These are phyloP conservation scores for Alternaria metachromatica DNA, from an alignment of 2,329 filamentous ascomycete genomes.

Conservation along the genomic window DNA sequence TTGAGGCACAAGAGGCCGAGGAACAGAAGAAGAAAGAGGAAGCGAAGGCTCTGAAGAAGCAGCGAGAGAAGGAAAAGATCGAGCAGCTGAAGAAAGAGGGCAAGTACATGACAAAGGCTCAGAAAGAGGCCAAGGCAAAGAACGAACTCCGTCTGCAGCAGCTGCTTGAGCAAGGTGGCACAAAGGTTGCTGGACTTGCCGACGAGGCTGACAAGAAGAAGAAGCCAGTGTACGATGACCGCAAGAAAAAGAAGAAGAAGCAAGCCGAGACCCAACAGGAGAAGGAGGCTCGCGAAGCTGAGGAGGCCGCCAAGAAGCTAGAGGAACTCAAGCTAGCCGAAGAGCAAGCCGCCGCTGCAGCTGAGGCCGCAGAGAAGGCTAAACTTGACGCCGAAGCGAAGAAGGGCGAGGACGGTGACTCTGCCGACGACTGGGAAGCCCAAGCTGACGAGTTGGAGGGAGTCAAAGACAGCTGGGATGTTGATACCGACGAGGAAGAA, in stretches of 20 bases:
- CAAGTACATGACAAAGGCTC: slow-evolving; percentile 84
- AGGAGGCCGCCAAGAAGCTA: slow-evolving; percentile 63
- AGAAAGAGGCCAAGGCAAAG: slow-evolving; percentile 80
- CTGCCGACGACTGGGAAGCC: slow-evolving; percentile 84
- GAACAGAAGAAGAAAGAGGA: slow-evolving; percentile 75
- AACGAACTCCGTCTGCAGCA: slow-evolving; percentile 83
- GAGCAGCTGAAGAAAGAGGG: slow-evolving; percentile 88
- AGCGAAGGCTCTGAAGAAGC: slow-evolving; percentile 78
- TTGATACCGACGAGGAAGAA: slow-evolving; percentile 75
- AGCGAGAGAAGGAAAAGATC: slow-evolving; percentile 83
- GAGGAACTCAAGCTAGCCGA: slow-evolving; percentile 60
- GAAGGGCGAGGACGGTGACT: slow-evolving; percentile 67
- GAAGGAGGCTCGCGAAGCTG: slow-evolving; percentile 55
- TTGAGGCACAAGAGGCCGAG: slow-evolving; percentile 69
- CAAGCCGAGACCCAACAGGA: slow-evolving; percentile 63
- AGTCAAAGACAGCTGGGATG: slow-evolving; percentile 96
- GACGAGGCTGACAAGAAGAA: slow-evolving; percentile 75
- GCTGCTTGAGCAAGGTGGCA: slow-evolving; percentile 79
- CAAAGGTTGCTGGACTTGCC: slow-evolving; percentile 61
- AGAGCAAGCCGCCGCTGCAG: slow-evolving; percentile 76
- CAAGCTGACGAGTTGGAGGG: slow-evolving; percentile 75
- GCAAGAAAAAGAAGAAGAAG: slow-evolving; percentile 79
- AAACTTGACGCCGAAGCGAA: slow-evolving; percentile 65
- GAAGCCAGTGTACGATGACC: slow-evolving; percentile 75
- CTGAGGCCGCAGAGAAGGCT: slow-evolving; percentile 74